Conservation (phyloP, 2,329 filamentous ascomycete genomes). For the Diaporthe sp. region DNA sequence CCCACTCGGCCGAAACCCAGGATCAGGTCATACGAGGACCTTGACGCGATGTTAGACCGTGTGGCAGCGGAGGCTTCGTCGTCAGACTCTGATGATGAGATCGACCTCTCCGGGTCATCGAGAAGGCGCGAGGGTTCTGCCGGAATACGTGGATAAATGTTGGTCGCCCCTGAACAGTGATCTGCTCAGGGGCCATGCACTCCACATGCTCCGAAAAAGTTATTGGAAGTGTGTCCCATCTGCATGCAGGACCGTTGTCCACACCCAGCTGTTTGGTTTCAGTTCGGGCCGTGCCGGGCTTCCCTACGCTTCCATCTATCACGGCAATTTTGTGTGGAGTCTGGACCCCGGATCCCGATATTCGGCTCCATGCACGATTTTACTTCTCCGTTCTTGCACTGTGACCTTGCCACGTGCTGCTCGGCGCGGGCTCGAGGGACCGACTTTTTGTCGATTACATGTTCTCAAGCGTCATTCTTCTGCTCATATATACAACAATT, state of each 20-base stretch:
- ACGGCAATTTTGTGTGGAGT: slow-evolving; percentile 11
- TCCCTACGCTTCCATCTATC: not conserved
- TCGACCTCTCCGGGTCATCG: slow-evolving; percentile 58
- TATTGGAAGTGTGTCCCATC: no score
- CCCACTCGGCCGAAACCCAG: slow-evolving; percentile 54
- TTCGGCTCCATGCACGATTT: slow-evolving; percentile 9
- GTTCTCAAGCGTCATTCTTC: not conserved
- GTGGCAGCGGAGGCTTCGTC: slow-evolving; percentile 64
- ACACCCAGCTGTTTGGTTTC: slow-evolving; percentile 1
- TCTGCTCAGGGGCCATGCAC: not conserved
- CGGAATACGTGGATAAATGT: slow-evolving; percentile 15
- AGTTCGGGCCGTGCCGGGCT: slow-evolving; percentile 8
- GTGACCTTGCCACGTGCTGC: not conserved
- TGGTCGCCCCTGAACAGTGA: not conserved
- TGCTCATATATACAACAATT: slow-evolving; percentile 13
- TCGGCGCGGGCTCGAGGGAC: not conserved
- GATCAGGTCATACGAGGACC: slow-evolving; percentile 64
- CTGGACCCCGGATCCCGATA: not conserved
- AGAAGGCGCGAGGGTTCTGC: slow-evolving; percentile 42
- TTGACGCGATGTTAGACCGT: slow-evolving; percentile 69
- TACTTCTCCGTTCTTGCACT: not conserved
- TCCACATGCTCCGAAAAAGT: not conserved
- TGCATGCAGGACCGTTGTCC: not conserved
- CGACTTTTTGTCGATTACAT: not conserved
- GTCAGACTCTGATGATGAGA: slow-evolving; percentile 71